phyloP scores from a whole-genome alignment of 2,329 filamentous ascomycete genomes.

The Calonectria honghensis region DNA sequence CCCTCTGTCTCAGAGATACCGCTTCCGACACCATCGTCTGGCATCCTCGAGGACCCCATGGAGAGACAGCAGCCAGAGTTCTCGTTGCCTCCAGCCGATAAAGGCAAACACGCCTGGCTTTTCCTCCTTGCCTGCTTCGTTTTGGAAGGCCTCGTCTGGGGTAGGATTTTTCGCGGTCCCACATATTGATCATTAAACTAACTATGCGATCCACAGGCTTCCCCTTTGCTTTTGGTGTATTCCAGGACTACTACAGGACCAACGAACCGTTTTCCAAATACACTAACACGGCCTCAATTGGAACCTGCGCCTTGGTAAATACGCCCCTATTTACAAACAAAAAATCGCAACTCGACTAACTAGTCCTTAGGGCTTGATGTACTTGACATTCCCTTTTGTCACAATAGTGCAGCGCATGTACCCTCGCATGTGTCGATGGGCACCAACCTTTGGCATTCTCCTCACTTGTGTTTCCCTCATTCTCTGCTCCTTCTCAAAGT shows the following conservation, averaged over 20 bases:
- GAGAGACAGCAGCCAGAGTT: constrained; percentile 36
- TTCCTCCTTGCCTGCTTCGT: constrained; percentile 54
- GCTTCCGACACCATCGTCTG: neutral
- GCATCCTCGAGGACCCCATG: neutral
- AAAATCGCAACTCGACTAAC: neutral
- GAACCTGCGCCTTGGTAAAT: constrained; percentile 73
- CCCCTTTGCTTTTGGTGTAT: constrained; percentile 79
- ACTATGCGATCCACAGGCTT: constrained; percentile 68
- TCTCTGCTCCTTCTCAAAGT: constrained; percentile 68
- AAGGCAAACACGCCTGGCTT: constrained; percentile 61
- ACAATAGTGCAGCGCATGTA: constrained; percentile 65
- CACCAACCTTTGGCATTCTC: constrained; percentile 63
- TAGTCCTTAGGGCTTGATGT: constrained; percentile 54
- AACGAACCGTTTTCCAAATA: constrained; percentile 72
- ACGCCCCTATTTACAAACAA: neutral
- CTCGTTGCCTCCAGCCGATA: constrained; percentile 59
- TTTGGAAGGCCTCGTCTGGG: constrained; percentile 49
- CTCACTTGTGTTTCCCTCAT: constrained; percentile 68
- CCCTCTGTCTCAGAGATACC: too few relatives aligned
- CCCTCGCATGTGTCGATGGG: constrained; percentile 61
- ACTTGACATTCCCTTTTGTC: constrained; percentile 67
- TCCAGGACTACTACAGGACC: constrained; percentile 78
- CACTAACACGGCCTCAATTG: constrained; percentile 73
- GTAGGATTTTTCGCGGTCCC: neutral
- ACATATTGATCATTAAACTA: neutral